These are phyloP conservation scores for Myxozyma kluyveri DNA, from an alignment of 805 yeast species.

Conservation along the genomic window DNA sequence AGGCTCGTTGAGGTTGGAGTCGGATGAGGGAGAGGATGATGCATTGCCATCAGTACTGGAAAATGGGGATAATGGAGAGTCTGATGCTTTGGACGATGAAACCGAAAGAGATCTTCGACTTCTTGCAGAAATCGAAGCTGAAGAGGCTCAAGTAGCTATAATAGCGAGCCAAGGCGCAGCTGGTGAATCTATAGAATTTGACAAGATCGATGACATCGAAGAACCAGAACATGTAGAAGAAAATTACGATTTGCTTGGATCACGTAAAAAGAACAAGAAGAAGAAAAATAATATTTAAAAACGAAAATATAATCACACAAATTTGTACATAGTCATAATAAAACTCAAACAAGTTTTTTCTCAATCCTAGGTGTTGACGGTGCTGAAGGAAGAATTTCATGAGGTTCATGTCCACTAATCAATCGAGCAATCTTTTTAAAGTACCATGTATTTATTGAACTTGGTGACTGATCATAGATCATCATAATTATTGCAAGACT, in stretches of 20 bases:
- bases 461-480: constrained; percentile 35
- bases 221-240: neutral
- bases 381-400: constrained; percentile 5
- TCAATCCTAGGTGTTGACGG: constrained; percentile 18
- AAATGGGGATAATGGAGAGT: neutral
- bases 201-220: neutral
- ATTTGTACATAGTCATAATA: neutral
- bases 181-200: neutral
- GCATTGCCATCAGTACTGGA: neutral
- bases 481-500: constrained; percentile 38
- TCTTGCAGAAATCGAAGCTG: constrained; percentile 7
- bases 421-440: constrained; percentile 8
- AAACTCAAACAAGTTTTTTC: constrained; percentile 4
- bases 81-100: neutral
- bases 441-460: constrained; percentile 30
- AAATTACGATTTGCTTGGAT: neutral
- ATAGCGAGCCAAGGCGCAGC: neutral
- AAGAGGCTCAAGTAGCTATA: neutral
- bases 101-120: constrained; percentile 1
- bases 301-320: neutral
- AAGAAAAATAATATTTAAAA: neutral
- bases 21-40: neutral
- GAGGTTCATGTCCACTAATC: constrained; percentile 11
- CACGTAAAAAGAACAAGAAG: constrained; percentile 1
- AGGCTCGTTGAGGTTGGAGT: neutral